Evolutionary conservation across 2,329 filamentous ascomycete genomes (phyloP).

Genomic region (Verticillium isaacii): DNA sequence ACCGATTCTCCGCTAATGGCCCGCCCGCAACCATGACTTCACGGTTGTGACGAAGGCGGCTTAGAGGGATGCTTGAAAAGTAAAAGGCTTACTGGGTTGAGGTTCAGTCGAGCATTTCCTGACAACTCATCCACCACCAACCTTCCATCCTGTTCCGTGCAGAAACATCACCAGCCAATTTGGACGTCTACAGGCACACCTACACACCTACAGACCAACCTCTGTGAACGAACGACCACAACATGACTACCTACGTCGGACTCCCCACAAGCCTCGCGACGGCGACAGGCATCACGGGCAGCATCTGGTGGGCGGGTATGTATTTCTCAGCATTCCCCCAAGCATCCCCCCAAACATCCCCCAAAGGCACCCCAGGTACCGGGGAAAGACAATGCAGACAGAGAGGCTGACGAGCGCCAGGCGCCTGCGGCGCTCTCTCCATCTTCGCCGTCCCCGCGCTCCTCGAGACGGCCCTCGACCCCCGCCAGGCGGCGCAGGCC

Average conservation of each 20-base stretch:
- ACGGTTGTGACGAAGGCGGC: neutral
- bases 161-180: too few species aligned
- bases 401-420: constrained; percentile 17
- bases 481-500: constrained; percentile 23
- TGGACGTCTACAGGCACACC: neutral
- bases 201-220: neutral
- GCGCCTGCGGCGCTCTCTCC: constrained; percentile 29
- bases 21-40: neutral
- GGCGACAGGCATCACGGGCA: constrained; percentile 7
- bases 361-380: neutral
- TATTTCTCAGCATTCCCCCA: neutral
- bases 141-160: too few species aligned
- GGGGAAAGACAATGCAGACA: neutral
- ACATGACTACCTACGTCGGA: neutral
- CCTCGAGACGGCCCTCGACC: constrained; percentile 17
- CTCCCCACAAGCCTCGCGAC: constrained; percentile 5
- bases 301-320: constrained; percentile 11
- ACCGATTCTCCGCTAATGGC: neutral
- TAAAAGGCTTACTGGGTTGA: too few species aligned
- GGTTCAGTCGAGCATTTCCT: too few species aligned
- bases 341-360: too few species aligned
- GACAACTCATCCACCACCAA: too few species aligned
- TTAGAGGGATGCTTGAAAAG: neutral
- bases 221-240: neutral
- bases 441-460: constrained; percentile 26